Conservation (phyloP, 345 rosid species). For the Arabidopsis suecica region DNA sequence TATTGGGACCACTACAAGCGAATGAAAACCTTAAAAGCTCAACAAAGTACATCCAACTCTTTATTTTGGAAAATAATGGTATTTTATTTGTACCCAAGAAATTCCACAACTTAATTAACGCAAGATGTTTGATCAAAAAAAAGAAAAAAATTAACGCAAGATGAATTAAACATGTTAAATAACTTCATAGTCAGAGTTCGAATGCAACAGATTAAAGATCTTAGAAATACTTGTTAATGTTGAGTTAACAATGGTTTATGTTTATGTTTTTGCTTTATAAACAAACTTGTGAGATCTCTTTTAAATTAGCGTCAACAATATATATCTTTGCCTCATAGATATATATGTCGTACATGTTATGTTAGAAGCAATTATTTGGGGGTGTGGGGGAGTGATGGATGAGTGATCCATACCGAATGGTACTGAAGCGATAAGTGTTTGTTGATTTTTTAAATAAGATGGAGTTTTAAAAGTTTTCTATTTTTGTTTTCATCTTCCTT, state of each 20-base stretch:
- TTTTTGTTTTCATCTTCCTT: slow-evolving; percentile 33
- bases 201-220: not conserved
- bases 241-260: too few species aligned
- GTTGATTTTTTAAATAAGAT: not conserved
- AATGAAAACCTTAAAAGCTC: slow-evolving; percentile 42
- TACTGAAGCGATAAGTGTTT: slow-evolving; percentile 34
- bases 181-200: not conserved
- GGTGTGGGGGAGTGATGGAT: slow-evolving; percentile 28
- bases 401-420: slow-evolving; percentile 46
- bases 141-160: too few species aligned
- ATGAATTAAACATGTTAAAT: not conserved
- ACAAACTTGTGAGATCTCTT: not conserved
- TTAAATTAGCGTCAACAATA: not conserved
- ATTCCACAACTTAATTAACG: not conserved
- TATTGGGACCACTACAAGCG: slow-evolving; percentile 43
- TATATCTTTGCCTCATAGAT: slow-evolving; percentile 4
- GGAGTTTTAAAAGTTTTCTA: slow-evolving; percentile 4
- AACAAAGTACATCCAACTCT: slow-evolving; percentile 31
- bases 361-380: slow-evolving; percentile 12
- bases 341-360: slow-evolving; percentile 32
- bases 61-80: not conserved
- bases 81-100: slow-evolving; percentile 11
- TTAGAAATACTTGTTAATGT: too few species aligned
- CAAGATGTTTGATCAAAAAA: too few species aligned
- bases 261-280: too few species aligned